Evolutionary conservation across 345 rosid genomes (phyloP).

Genomic region (Boechera divaricarpa): DNA sequence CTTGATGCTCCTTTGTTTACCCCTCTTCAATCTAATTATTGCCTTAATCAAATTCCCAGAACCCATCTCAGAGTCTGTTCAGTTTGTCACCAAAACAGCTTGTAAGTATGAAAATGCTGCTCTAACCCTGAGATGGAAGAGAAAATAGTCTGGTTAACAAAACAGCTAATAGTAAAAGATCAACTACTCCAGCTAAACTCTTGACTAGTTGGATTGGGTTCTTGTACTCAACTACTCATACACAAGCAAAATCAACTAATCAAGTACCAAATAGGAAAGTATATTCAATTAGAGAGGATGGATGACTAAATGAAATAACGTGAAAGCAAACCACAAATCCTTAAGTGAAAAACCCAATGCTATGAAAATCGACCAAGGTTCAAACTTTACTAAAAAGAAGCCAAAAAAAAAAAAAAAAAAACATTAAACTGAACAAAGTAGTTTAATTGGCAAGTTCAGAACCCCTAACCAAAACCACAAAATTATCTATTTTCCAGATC

Average conservation of each 20-base stretch:
- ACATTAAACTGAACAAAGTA: background rate
- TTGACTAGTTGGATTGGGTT: background rate
- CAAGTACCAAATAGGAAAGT: background rate
- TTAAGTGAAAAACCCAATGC: background rate
- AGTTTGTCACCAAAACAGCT: conserved; percentile 34
- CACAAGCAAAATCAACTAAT: conserved; percentile 10
- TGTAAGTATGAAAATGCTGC: conserved; percentile 16
- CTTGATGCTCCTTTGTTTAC: conserved; percentile 54
- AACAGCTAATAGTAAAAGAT: background rate
- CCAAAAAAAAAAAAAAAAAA: too few relatives aligned
- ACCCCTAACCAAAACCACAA: background rate
- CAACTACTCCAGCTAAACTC: conserved; percentile 7
- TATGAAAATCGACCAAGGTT: conserved; percentile 16
- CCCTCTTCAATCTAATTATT: conserved; percentile 68
- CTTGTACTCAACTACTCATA: conserved; percentile 2
- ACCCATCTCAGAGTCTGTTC: conserved; percentile 59
- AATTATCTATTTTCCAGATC: conserved; percentile 30
- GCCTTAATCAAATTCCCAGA: conserved; percentile 85
- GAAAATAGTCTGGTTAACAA: background rate
- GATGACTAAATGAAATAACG: background rate
- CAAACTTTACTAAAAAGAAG: conserved; percentile 2
- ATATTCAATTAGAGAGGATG: conserved; percentile 13
- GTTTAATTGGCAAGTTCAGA: background rate
- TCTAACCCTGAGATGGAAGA: conserved; percentile 49
- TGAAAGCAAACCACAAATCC: background rate